Conservation (phyloP, 345 rosid genomes). For the Lepidium sativum region DNA sequence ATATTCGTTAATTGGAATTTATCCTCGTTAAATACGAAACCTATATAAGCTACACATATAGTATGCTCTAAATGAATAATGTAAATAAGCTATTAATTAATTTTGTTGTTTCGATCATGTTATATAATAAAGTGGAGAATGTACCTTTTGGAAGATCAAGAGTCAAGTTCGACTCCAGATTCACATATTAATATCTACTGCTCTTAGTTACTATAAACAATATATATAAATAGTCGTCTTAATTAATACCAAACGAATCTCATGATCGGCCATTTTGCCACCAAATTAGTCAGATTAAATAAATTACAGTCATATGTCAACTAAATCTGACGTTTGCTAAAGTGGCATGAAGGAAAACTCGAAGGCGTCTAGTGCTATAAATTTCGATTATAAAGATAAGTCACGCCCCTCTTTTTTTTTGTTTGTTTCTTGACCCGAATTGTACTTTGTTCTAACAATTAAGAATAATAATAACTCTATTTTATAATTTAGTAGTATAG, state of each 20-base stretch:
- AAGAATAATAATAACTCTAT: too few species aligned
- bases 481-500: too few species aligned
- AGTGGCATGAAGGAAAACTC: background rate
- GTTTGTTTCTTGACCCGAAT: background rate
- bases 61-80: too few species aligned
- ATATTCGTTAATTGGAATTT: background rate
- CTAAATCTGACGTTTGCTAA: constrained; percentile 11
- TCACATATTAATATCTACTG: background rate
- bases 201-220: background rate
- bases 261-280: background rate
- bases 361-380: background rate
- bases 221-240: background rate
- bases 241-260: background rate
- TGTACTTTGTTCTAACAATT: too few species aligned
- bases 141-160: constrained; percentile 24
- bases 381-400: background rate
- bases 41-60: background rate
- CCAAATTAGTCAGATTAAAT: background rate
- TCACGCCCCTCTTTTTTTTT: background rate
- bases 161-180: constrained; percentile 23
- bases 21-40: background rate
- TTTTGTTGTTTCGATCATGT: background rate
- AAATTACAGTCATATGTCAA: background rate
- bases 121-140: background rate
- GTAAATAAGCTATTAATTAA: background rate